Percentiles rank a stretch among this genome's conserved stretches.
These are phyloP conservation scores for Coemansia sp. DNA, from an alignment of 192 early-diverging fungal genomes.

Conservation along the genomic window DNA sequence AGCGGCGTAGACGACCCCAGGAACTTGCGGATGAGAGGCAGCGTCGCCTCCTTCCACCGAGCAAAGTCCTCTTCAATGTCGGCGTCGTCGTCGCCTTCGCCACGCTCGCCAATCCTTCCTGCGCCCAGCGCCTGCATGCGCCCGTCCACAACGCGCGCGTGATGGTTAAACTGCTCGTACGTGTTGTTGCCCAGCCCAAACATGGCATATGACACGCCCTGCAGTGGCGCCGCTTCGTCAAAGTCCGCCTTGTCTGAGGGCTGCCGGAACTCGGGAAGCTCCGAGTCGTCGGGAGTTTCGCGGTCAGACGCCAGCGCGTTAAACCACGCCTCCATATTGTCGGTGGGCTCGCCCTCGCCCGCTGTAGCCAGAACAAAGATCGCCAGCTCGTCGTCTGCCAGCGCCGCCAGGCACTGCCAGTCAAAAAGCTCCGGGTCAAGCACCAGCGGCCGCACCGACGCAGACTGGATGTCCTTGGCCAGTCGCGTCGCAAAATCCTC, in stretches of 20 bases:
- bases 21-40: slow-evolving; percentile 70
- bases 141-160: slow-evolving; percentile 65
- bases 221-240: slow-evolving; percentile 68
- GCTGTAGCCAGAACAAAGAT: slow-evolving; percentile 96
- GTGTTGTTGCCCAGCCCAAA: slow-evolving; percentile 56
- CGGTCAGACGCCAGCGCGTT: slow-evolving; percentile 65
- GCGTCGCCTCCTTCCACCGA: slow-evolving; percentile 85
- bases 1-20: slow-evolving; percentile 54
- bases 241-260: slow-evolving; percentile 74
- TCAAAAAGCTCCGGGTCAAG: slow-evolving; percentile 91
- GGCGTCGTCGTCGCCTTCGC: slow-evolving; percentile 96
- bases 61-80: slow-evolving; percentile 95
- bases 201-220: slow-evolving; percentile 47
- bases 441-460: slow-evolving; percentile 68
- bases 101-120: slow-evolving; percentile 65
- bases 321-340: slow-evolving; percentile 94
- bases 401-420: slow-evolving; percentile 70
- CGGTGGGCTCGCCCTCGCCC: slow-evolving; percentile 96
- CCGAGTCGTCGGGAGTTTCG: slow-evolving; percentile 60
- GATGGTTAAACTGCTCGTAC: slow-evolving; percentile 74
- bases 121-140: slow-evolving; percentile 72
- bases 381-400: slow-evolving; percentile 61
- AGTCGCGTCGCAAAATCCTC: slow-evolving; percentile 94
- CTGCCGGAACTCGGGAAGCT: slow-evolving; percentile 55
- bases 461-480: slow-evolving; percentile 70